Conservation (phyloP, 2,329 filamentous ascomycete species). For the Nothomitra cinnamomea region DNA sequence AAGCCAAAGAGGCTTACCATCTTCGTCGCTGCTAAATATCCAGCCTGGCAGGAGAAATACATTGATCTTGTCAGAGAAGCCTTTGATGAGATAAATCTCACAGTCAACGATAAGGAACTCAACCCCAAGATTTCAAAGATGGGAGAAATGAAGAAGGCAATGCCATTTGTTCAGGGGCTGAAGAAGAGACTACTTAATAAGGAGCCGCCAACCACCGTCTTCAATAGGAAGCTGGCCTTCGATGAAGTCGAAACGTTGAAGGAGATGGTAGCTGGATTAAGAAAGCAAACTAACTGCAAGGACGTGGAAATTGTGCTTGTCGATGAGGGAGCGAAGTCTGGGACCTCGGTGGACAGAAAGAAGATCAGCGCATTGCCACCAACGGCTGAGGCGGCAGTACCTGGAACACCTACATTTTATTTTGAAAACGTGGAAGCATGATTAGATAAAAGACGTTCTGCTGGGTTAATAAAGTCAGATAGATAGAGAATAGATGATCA, state of each 20-base stretch:
- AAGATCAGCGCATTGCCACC: constrained; percentile 36
- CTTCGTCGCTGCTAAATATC: constrained; percentile 64
- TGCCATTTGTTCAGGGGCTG: constrained; percentile 83
- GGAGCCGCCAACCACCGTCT: constrained; percentile 51
- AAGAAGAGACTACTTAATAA: constrained; percentile 61
- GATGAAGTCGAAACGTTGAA: constrained; percentile 61
- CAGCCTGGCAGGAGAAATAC: constrained; percentile 82
- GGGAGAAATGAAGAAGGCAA: constrained; percentile 88
- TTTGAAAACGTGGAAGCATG: constrained; percentile 63
- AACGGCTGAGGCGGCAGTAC: constrained; percentile 57
- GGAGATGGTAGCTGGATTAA: constrained; percentile 65
- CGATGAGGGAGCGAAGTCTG: constrained; percentile 51
- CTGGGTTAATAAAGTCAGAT: neutral
- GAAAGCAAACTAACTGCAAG: constrained; percentile 55
- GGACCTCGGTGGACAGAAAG: constrained; percentile 32
- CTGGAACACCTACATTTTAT: constrained; percentile 63
- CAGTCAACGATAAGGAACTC: constrained; percentile 64
- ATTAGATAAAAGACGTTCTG: neutral
- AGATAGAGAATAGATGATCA: neutral
- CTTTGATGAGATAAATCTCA: constrained; percentile 45
- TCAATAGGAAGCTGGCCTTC: constrained; percentile 73
- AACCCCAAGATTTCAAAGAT: constrained; percentile 65
- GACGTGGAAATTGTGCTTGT: constrained; percentile 57
- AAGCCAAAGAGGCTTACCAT: constrained; percentile 84
- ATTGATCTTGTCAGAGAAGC: constrained; percentile 60